Conservation (phyloP, 1,284 basidiomycete species). For the Thecaphora thlaspeos region DNA sequence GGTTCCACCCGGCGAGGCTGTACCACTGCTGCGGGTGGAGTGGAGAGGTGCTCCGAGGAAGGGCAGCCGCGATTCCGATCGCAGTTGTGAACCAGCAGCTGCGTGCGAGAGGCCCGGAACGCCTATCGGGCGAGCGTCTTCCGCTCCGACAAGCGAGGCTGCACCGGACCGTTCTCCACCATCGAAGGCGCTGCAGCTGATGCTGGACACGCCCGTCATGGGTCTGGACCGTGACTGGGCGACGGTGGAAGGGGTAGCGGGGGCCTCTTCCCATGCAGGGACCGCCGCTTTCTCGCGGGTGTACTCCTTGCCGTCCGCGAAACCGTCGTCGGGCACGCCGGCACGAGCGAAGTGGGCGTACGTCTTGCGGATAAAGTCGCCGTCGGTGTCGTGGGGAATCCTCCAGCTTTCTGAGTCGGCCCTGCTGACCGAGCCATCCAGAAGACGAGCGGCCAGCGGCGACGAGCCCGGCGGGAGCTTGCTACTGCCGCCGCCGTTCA, state of each 20-base stretch:
- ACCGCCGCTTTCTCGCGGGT: conserved; percentile 41
- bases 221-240: too few species aligned
- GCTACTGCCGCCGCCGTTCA: too few species aligned
- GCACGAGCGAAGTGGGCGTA: conserved; percentile 47
- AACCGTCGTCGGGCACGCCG: conserved; percentile 48
- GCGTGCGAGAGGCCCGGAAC: too few species aligned
- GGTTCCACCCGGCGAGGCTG: background rate
- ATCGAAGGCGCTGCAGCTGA: too few species aligned
- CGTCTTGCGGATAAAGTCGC: conserved; percentile 45
- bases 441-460: background rate
- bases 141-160: background rate
- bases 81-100: too few species aligned
- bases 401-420: background rate
- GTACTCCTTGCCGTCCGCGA: conserved; percentile 49
- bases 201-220: too few species aligned
- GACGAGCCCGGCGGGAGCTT: background rate
- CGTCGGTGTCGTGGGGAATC: conserved; percentile 36
- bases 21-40: background rate
- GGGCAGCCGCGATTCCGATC: too few species aligned
- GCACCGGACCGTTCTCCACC: background rate
- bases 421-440: background rate
- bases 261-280: conserved; percentile 36
- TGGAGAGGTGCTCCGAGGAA: too few species aligned
- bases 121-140: too few species aligned
- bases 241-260: too few species aligned